These are phyloP conservation scores for Dysphania ambrosioides DNA, from an alignment of 148 eudicot species.

Conservation along the genomic window DNA sequence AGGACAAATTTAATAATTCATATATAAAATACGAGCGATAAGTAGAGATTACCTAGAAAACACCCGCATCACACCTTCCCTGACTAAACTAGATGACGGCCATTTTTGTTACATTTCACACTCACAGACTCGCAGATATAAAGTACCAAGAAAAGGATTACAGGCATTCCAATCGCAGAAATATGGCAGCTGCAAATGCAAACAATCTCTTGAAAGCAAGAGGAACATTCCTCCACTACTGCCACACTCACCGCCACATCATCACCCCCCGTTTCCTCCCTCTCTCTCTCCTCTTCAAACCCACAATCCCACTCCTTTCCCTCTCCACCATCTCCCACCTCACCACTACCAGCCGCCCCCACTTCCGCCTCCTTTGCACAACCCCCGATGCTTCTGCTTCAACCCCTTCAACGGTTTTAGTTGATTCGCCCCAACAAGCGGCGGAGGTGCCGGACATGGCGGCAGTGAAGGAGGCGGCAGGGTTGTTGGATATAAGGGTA, in stretches of 20 bases:
- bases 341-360: slow-evolving; percentile 10
- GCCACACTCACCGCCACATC: slow-evolving; percentile 18
- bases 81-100: too few relatives aligned
- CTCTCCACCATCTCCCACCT: slow-evolving; percentile 6
- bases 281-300: background rate
- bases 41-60: too few relatives aligned
- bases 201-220: slow-evolving; percentile 26
- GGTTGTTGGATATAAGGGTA: slow-evolving; percentile 69
- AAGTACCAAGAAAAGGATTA: too few relatives aligned
- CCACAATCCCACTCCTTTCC: background rate
- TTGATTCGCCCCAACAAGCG: slow-evolving; percentile 11
- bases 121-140: too few relatives aligned
- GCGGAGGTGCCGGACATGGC: slow-evolving; percentile 11
- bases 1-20: too few relatives aligned
- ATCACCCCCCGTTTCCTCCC: slow-evolving; percentile 6
- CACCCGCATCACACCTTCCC: too few relatives aligned
- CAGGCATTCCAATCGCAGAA: background rate
- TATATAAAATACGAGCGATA: too few relatives aligned
- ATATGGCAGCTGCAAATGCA: slow-evolving; percentile 27
- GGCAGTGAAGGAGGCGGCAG: slow-evolving; percentile 43
- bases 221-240: slow-evolving; percentile 25
- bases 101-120: too few relatives aligned
- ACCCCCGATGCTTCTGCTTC: slow-evolving; percentile 19
- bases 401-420: background rate
- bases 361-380: slow-evolving; percentile 29